Evolutionary conservation across 169 alveolate genomes (phyloP).

Genomic region (Besnoitia besnoiti): DNA sequence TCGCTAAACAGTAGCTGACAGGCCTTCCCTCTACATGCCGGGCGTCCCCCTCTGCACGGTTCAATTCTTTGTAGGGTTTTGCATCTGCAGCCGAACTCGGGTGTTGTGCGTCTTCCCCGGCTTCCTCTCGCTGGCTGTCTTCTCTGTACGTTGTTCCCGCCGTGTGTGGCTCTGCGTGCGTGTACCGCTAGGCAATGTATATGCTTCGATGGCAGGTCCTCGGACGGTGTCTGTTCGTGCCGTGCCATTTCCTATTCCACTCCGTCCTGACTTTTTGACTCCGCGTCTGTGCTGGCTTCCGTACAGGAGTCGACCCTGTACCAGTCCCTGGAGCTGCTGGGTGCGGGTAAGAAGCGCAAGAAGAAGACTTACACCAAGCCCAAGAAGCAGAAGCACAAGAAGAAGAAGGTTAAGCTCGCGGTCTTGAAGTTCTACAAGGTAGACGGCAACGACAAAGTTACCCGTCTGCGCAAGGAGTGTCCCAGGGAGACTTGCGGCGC

Average conservation of each 20-base stretch:
- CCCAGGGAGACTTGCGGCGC: constrained; percentile 93
- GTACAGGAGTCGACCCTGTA: constrained; percentile 75
- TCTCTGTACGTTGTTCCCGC: not conserved
- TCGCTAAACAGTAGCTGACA: constrained; percentile 39
- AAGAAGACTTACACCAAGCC: constrained; percentile 94
- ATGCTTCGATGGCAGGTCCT: no score
- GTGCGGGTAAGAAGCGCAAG: constrained; percentile 95
- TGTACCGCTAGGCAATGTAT: not conserved
- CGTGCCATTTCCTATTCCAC: not conserved
- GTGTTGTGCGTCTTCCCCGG: not conserved
- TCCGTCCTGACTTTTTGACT: not conserved
- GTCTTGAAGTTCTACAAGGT: constrained; percentile 96
- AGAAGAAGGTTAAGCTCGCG: constrained; percentile 97
- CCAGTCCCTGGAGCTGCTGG: constrained; percentile 74
- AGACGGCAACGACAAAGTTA: constrained; percentile 94
- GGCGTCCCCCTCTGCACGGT: not conserved
- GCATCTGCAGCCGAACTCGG: not conserved
- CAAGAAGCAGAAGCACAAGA: constrained; percentile 95
- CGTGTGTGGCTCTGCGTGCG: not conserved
- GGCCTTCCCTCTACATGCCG: not conserved
- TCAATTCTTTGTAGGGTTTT: not conserved
- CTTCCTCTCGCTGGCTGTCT: not conserved
- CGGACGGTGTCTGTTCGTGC: not conserved
- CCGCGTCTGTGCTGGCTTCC: no score
- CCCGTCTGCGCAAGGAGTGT: constrained; percentile 94